Conservation (phyloP, 2,329 filamentous ascomycete species). For the Fusarium sp. region DNA sequence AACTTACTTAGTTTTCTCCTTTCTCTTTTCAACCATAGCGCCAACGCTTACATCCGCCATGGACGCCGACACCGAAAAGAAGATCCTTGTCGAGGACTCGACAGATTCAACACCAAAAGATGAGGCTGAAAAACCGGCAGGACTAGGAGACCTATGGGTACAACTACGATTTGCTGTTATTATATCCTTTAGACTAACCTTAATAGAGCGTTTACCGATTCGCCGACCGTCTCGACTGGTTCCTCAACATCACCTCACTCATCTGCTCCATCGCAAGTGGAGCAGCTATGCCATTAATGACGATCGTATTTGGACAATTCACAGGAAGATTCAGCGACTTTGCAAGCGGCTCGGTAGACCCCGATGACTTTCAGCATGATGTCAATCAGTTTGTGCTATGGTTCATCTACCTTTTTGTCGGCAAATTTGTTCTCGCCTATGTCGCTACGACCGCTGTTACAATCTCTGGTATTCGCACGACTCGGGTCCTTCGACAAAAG, state of each 20-base stretch:
- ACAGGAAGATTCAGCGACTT: constrained; percentile 32
- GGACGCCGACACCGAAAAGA: constrained; percentile 22
- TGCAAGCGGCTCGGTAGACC: constrained; percentile 10
- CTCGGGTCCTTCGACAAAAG: constrained; percentile 22
- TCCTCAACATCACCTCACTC: constrained; percentile 24
- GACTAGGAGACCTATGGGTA: constrained; percentile 31
- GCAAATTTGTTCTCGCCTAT: constrained; percentile 32
- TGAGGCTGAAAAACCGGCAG: constrained; percentile 11
- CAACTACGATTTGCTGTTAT: too few species aligned
- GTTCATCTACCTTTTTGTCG: constrained; percentile 40
- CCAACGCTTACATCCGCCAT: neutral
- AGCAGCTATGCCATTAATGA: constrained; percentile 33
- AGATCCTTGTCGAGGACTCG: constrained; percentile 12
- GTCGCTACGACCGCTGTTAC: constrained; percentile 19
- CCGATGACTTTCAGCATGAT: constrained; percentile 14
- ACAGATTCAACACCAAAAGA: constrained; percentile 11
- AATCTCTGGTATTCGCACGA: constrained; percentile 32
- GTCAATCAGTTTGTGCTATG: constrained; percentile 32
- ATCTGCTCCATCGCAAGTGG: constrained; percentile 30
- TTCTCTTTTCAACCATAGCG: neutral
- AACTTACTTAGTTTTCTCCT: neutral
- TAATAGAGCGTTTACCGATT: constrained; percentile 37
- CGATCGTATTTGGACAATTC: constrained; percentile 35
- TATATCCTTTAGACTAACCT: too few species aligned
- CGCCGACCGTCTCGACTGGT: constrained; percentile 36